Evolutionary conservation across 352 stramenopile species (phyloP).

Genomic region (Phytophthora sansomeana): DNA sequence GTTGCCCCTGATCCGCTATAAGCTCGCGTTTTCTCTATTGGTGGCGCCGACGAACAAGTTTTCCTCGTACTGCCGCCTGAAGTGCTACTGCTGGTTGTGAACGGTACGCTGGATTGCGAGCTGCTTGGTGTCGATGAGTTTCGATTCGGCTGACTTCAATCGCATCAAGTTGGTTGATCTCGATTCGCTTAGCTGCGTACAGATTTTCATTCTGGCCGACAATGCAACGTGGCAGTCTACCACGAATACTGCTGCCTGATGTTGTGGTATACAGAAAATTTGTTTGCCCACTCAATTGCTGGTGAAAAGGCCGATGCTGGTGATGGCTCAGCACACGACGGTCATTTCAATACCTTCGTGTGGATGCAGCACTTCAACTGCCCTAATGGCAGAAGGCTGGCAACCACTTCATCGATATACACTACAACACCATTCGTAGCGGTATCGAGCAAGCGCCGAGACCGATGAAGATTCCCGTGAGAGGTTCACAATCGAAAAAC

Average conservation of each 20-base stretch:
- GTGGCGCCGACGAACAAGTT: constrained; percentile 10
- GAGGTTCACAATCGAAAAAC: too few species aligned
- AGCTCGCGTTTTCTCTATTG: constrained; percentile 8
- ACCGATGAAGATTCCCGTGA: too few species aligned
- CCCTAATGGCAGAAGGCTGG: too few species aligned
- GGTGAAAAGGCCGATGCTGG: too few species aligned
- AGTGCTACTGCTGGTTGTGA: constrained; percentile 47
- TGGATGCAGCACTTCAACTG: too few species aligned
- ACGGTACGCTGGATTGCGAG: constrained; percentile 55
- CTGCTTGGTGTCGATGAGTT: constrained; percentile 25
- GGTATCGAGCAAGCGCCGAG: too few species aligned
- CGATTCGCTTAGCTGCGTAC: constrained; percentile 29
- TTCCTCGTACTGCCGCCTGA: constrained; percentile 38
- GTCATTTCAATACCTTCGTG: too few species aligned
- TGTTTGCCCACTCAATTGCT: too few species aligned
- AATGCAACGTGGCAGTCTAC: constrained; percentile 65
- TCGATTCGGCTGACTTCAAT: constrained; percentile 35
- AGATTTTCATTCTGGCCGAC: constrained; percentile 36
- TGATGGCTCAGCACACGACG: too few species aligned
- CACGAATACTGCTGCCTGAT: not conserved
- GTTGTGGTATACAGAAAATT: too few species aligned
- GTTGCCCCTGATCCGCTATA: not conserved
- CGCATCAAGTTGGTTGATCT: constrained; percentile 54
- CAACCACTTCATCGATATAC: too few species aligned
- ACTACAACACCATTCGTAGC: too few species aligned